Base-by-base conservation (phyloP, 2,329 filamentous ascomycete genomes). In the Hyphodiscus sp. region DNA sequence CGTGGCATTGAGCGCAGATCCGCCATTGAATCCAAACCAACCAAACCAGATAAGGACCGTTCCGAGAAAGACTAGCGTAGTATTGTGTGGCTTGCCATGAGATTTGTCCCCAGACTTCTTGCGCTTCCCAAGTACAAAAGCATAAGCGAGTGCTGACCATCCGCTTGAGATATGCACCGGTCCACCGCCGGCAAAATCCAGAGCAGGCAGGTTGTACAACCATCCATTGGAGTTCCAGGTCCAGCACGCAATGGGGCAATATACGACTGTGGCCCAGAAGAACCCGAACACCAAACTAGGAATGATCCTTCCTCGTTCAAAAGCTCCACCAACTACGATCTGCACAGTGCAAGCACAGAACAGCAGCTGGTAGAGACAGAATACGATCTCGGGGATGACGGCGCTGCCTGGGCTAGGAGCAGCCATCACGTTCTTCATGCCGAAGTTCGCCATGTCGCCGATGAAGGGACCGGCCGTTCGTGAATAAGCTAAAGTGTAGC, bases 181-280 rank as follows among this genome's bases (percentile, higher is more conserved):
- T 1, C 83, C 82, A 51, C 64, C 64, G 42, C 64, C 64, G n/a
- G 64, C 63, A 20, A 65, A 66, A 46, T 66, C 64, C 5, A 66
- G 59, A 43, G 61, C 58, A 20, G 83, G 63, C 1, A 85, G 74
- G 20, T 83, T 79, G 67, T 73, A 83, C 0, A 86, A 70, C 82
- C 83, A 86, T 11, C 83, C 82, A 50, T 77, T 79, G n/a, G 76
- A 63, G 61, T 86, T 86, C 83, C 83, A 86, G 3, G 81, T 83
- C 81, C 82, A 85, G 69, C 77, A 82, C 0, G 82, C 82, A 38
- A 85, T 77, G 0, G 77, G 76, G 59, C 76, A 85, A 67, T 85
- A 85, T 2, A 85, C 82, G 51, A 85, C 74, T 0, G 82, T 85
- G 0, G 81, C 79, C 82, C 82, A 85, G 62, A 72, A 77, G 64